phyloP scores from a whole-genome alignment of 2,329 filamentous ascomycete genomes.

The Fusarium sororula region DNA sequence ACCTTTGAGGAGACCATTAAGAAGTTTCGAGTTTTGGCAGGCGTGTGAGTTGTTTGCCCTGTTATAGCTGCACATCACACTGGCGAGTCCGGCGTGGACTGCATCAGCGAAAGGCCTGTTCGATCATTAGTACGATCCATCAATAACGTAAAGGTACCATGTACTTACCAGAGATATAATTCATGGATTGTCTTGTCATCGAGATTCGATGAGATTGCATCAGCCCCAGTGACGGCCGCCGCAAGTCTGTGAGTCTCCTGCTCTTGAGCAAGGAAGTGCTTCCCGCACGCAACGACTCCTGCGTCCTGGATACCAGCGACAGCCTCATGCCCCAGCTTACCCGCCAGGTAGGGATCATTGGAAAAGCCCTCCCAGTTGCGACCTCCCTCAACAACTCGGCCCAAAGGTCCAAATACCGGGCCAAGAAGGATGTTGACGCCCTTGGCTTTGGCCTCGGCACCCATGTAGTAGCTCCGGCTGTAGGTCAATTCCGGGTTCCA shows the following conservation, averaged over 20 bases:
- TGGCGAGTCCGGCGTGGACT: constrained; percentile 77
- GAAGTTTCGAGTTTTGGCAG: constrained; percentile 16
- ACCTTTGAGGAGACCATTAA: constrained; percentile 65
- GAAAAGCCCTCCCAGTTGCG: constrained; percentile 14
- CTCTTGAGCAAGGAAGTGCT: constrained; percentile 13
- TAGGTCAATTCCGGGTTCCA: constrained; percentile 18
- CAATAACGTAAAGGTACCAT: fast-evolving
- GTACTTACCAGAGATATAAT: constrained; percentile 71
- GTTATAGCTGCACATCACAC: constrained; percentile 84
- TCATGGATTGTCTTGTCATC: constrained; percentile 58
- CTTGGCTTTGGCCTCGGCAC: constrained; percentile 2
- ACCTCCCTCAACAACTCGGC: neutral
- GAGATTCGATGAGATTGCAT: constrained; percentile 4
- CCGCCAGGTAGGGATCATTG: constrained; percentile 15
- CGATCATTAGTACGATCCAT: fast-evolving
- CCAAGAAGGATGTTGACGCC: constrained; percentile 5
- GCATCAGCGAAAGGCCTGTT: constrained; percentile 73
- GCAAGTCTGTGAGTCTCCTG: neutral
- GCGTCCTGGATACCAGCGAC: constrained; percentile 12
- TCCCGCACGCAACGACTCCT: constrained; percentile 6
- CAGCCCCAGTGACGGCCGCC: neutral
- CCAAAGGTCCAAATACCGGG: neutral
- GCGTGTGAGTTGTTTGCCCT: constrained; percentile 67
- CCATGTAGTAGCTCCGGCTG: constrained; percentile 10
- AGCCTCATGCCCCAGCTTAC: neutral